Conservation (phyloP, 2,329 filamentous ascomycete genomes). For the Diaporthe citrichinensis region DNA sequence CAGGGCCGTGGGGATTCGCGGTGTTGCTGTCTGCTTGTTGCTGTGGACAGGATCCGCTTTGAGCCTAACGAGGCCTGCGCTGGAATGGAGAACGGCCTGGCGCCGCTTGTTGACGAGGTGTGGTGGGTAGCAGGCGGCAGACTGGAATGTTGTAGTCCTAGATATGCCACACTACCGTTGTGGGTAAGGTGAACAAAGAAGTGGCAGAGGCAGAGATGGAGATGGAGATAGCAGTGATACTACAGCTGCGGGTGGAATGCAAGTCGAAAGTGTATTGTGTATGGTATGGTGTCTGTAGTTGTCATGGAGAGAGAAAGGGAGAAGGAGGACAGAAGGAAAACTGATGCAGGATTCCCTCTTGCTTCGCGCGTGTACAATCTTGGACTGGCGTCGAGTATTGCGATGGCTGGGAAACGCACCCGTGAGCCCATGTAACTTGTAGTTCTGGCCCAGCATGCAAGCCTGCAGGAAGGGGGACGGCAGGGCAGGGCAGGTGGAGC, state of each 20-base stretch:
- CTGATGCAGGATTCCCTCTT: slow-evolving; percentile 36
- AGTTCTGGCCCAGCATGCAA: slow-evolving; percentile 15
- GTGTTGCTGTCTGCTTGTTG: not conserved
- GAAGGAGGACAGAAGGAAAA: slow-evolving; percentile 24
- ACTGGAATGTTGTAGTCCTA: slow-evolving; percentile 23
- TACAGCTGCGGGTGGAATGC: slow-evolving; percentile 39
- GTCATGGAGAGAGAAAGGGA: slow-evolving; percentile 17
- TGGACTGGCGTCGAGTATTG: slow-evolving; percentile 42
- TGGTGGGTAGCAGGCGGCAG: not conserved
- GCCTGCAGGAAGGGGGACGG: slow-evolving; percentile 11
- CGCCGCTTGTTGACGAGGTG: slow-evolving; percentile 16
- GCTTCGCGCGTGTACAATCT: slow-evolving; percentile 29
- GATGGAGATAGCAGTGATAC: slow-evolving; percentile 34
- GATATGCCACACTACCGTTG: not conserved
- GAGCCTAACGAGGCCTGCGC: not conserved
- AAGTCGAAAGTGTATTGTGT: slow-evolving; percentile 26
- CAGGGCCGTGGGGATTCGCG: not conserved
- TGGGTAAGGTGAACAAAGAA: slow-evolving; percentile 26
- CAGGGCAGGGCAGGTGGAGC: not conserved
- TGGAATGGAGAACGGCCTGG: slow-evolving; percentile 29
- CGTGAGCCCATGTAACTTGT: not conserved
- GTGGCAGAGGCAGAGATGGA: slow-evolving; percentile 7
- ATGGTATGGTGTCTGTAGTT: slow-evolving; percentile 23
- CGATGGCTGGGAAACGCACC: slow-evolving; percentile 43
- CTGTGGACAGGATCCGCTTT: slow-evolving; percentile 9